Conservation (phyloP, 306 rosid species). For the Elaeagnus macrophylla region DNA sequence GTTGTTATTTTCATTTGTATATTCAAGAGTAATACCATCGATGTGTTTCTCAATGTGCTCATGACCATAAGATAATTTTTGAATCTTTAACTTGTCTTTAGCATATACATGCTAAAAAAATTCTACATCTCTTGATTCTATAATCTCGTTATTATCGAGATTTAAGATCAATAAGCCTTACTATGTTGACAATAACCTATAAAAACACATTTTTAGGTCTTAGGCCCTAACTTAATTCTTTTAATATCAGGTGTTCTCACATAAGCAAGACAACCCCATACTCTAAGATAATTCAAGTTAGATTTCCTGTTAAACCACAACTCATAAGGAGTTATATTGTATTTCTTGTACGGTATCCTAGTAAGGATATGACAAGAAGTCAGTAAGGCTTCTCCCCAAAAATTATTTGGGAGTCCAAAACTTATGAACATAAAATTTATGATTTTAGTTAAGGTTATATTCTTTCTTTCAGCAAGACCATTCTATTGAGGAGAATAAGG, state of each 20-base stretch:
- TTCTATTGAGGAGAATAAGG: no score
- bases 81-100: no score
- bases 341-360: no score
- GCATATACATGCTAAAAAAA: neutral
- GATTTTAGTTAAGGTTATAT: no score
- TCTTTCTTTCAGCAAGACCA: no score
- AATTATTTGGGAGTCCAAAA: no score
- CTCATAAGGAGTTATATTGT: no score
- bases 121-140: neutral
- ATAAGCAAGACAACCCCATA: constrained; percentile 2
- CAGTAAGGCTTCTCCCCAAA: no score
- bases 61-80: no score
- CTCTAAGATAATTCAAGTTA: neutral
- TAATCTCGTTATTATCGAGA: neutral
- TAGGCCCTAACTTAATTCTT: neutral
- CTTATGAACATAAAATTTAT: no score
- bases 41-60: no score
- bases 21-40: neutral
- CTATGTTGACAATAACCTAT: neutral
- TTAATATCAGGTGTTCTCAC: neutral
- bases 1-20: neutral
- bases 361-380: no score
- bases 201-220: neutral
- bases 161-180: neutral
- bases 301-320: neutral